Percentiles rank a stretch among this genome's conserved stretches.
These are phyloP conservation scores for Boletus barrowsii DNA, from an alignment of 768 basidiomycete species.

Conservation along the genomic window DNA sequence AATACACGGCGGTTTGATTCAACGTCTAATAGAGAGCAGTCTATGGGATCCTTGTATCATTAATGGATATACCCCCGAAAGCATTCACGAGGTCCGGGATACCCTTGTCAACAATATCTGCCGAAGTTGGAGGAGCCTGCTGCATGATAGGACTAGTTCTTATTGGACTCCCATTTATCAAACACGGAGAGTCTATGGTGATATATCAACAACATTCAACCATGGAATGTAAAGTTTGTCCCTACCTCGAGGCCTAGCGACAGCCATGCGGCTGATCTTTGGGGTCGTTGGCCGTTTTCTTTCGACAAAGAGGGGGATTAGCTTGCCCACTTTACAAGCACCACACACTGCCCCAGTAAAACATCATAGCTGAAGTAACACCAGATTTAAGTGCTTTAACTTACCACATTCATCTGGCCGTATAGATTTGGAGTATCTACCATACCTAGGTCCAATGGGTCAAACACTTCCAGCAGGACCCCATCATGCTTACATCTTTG, in stretches of 20 bases:
- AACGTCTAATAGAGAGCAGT: not conserved
- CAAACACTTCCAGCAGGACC: not conserved
- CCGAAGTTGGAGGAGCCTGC: not conserved
- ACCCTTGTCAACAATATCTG: slow-evolving; percentile 1
- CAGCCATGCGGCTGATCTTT: slow-evolving; percentile 43
- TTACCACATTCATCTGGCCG: slow-evolving; percentile 59
- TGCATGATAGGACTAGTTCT: not conserved
- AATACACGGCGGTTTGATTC: not conserved
- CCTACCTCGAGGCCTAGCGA: slow-evolving; percentile 45
- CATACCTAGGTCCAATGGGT: slow-evolving; percentile 47
- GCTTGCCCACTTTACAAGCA: slow-evolving; percentile 55
- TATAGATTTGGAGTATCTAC: slow-evolving; percentile 73
- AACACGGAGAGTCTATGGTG: slow-evolving; percentile 16
- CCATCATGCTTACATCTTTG: slow-evolving; percentile 48
- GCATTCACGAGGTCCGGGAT: slow-evolving; percentile 9
- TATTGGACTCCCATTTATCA: not conserved
- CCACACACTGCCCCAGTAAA: slow-evolving; percentile 52
- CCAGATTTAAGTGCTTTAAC: slow-evolving; percentile 20
- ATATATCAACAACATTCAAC: not conserved
- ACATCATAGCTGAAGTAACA: not conserved
- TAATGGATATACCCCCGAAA: slow-evolving; percentile 13
- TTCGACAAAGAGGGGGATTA: slow-evolving; percentile 54
- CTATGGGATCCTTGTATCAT: not conserved
- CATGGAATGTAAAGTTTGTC: not conserved
- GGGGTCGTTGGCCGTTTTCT: slow-evolving; percentile 31